Conservation (phyloP, 345 rosid genomes). For the Brassica napus region DNA sequence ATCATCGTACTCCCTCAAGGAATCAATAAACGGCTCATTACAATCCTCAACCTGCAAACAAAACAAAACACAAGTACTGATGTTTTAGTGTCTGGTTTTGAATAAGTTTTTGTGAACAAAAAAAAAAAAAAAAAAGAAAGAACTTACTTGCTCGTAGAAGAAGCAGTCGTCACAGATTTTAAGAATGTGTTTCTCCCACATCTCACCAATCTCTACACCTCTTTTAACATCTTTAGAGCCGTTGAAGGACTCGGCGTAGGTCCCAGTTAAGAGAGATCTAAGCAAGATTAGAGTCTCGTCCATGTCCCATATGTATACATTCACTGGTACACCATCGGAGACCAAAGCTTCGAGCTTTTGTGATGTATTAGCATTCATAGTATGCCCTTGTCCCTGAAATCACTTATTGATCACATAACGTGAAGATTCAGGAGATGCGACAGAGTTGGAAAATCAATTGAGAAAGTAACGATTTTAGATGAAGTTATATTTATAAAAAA, state of each 20-base stretch:
- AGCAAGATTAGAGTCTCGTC: conserved; percentile 92
- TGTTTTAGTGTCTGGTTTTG: not conserved
- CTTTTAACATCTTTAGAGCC: conserved; percentile 64
- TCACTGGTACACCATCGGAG: conserved; percentile 38
- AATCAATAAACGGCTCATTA: conserved; percentile 72
- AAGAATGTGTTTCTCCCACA: conserved; percentile 86
- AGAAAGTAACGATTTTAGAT: conserved; percentile 1
- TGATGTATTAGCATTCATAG: conserved; percentile 37
- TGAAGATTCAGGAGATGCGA: not conserved
- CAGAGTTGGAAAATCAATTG: not conserved
- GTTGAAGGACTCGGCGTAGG: conserved; percentile 55
- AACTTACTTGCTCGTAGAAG: conserved; percentile 77
- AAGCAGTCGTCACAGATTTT: conserved; percentile 63
- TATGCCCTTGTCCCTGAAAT: conserved; percentile 7
- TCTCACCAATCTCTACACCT: conserved; percentile 70
- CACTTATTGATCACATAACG: not conserved
- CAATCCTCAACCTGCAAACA: conserved; percentile 69
- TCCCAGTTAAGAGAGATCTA: conserved; percentile 72
- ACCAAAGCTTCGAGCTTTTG: conserved; percentile 28
- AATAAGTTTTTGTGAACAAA: not conserved
- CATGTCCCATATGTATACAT: conserved; percentile 87
- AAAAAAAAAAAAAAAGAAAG: not conserved
- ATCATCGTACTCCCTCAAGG: conserved; percentile 63
- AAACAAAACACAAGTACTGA: not conserved
- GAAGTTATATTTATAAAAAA: not conserved